These are phyloP conservation scores for Penicillium sp. DNA, from an alignment of 2,329 filamentous ascomycete species.

Conservation along the genomic window DNA sequence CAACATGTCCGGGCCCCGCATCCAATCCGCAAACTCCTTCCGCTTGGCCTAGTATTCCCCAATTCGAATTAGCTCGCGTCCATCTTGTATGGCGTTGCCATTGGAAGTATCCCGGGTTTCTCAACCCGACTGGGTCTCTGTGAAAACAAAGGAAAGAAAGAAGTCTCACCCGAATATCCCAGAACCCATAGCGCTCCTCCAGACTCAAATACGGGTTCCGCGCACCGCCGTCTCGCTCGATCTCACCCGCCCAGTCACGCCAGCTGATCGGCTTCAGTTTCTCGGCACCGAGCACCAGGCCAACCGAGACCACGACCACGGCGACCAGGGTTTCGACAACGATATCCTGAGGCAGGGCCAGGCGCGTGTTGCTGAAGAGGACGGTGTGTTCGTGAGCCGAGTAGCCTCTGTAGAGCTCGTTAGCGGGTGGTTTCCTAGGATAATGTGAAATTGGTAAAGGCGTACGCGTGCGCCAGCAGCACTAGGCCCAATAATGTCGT, in stretches of 20 bases:
- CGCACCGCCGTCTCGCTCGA: constrained; percentile 61
- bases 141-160: background rate
- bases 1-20: constrained; percentile 39
- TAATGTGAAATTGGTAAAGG: constrained; percentile 2
- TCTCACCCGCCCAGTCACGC: constrained; percentile 70
- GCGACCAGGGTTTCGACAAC: constrained; percentile 77
- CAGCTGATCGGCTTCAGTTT: constrained; percentile 79
- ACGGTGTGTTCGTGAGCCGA: constrained; percentile 89
- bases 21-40: constrained; percentile 74
- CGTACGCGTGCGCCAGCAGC: constrained; percentile 82
- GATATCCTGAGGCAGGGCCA: constrained; percentile 74
- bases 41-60: constrained; percentile 51
- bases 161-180: constrained; percentile 69
- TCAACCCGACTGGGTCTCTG: background rate
- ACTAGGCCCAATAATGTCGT: constrained; percentile 70
- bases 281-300: constrained; percentile 72
- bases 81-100: background rate
- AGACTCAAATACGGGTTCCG: constrained; percentile 75
- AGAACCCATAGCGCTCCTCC: constrained; percentile 77
- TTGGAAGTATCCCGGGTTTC: background rate
- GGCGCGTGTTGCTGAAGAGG: constrained; percentile 57
- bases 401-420: constrained; percentile 64
- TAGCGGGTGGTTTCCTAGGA: background rate
- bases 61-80: constrained; percentile 11
- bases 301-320: constrained; percentile 72